These are phyloP conservation scores for Magnolia changhungtana DNA, from an alignment of 164 flowering plant species.

Conservation along the genomic window DNA sequence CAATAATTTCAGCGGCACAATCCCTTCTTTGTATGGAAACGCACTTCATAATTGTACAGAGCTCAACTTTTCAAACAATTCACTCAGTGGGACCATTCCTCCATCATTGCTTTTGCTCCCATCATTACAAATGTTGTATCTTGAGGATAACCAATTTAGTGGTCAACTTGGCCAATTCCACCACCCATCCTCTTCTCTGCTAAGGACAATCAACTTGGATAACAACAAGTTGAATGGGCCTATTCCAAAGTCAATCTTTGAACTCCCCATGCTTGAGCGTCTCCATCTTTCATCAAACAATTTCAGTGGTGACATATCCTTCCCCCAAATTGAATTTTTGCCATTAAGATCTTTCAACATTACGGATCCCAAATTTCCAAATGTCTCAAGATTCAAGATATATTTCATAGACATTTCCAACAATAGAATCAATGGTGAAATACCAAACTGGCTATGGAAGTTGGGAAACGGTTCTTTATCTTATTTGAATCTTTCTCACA, in stretches of 20 bases:
- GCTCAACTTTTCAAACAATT: too few relatives aligned
- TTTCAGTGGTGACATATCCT: not conserved
- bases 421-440: conserved; percentile 33
- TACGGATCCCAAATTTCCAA: conserved; percentile 21
- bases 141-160: too few relatives aligned
- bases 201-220: too few relatives aligned
- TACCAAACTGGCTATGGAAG: conserved; percentile 45
- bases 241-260: conserved; percentile 2
- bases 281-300: conserved; percentile 29
- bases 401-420: conserved; percentile 37
- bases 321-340: conserved; percentile 26
- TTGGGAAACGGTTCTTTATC: conserved; percentile 8
- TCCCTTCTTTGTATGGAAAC: too few relatives aligned
- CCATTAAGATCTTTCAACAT: conserved; percentile 42
- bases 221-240: not conserved
- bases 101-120: too few relatives aligned
- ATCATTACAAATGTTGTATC: too few relatives aligned
- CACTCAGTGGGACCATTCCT: too few relatives aligned
- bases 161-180: too few relatives aligned
- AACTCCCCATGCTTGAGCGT: conserved; percentile 1
- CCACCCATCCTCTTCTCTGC: too few relatives aligned
- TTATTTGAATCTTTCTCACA: conserved; percentile 41
- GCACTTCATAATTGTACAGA: too few relatives aligned
- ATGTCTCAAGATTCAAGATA: conserved; percentile 21
- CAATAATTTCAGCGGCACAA: too few relatives aligned